phyloP scores from a whole-genome alignment of 2,329 filamentous ascomycete genomes.

The Proliferodiscus dingleyae region DNA sequence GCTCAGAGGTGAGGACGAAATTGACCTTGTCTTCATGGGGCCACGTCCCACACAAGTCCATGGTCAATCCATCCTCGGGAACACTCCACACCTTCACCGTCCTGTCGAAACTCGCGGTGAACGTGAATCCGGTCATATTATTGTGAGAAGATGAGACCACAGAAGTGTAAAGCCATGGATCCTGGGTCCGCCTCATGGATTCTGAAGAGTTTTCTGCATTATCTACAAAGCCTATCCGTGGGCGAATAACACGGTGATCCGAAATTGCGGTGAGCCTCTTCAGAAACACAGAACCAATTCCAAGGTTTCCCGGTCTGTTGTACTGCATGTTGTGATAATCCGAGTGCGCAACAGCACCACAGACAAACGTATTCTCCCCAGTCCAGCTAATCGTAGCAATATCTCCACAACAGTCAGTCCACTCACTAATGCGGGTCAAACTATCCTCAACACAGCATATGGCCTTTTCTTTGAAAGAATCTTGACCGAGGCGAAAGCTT shows the following conservation, averaged over 20 bases:
- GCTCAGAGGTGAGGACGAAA: conserved; percentile 50
- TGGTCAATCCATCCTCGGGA: conserved; percentile 34
- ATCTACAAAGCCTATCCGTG: conserved; percentile 37
- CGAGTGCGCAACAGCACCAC: conserved; percentile 58
- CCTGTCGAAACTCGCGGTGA: conserved; percentile 57
- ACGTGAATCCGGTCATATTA: conserved; percentile 40
- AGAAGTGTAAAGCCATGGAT: conserved; percentile 60
- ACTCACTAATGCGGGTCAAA: conserved; percentile 47
- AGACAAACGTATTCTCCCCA: conserved; percentile 48
- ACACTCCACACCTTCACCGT: conserved; percentile 57
- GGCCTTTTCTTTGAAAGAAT: conserved; percentile 19
- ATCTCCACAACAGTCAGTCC: conserved; percentile 58
- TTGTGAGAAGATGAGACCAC: conserved; percentile 59
- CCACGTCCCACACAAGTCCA: conserved; percentile 49
- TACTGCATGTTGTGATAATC: conserved; percentile 61
- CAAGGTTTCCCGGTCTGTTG: conserved; percentile 59
- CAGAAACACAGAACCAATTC: conserved; percentile 45
- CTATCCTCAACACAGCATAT: conserved; percentile 42
- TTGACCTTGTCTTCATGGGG: conserved; percentile 54
- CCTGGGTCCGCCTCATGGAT: conserved; percentile 54
- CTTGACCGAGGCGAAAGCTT: conserved; percentile 13
- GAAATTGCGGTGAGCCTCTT: conserved; percentile 47
- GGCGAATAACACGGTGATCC: conserved; percentile 53
- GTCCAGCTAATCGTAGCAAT: conserved; percentile 55
- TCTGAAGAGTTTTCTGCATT: conserved; percentile 50